These are phyloP conservation scores for Crithidia mellificae DNA, from an alignment of 208 protist genomes.

Conservation along the genomic window DNA sequence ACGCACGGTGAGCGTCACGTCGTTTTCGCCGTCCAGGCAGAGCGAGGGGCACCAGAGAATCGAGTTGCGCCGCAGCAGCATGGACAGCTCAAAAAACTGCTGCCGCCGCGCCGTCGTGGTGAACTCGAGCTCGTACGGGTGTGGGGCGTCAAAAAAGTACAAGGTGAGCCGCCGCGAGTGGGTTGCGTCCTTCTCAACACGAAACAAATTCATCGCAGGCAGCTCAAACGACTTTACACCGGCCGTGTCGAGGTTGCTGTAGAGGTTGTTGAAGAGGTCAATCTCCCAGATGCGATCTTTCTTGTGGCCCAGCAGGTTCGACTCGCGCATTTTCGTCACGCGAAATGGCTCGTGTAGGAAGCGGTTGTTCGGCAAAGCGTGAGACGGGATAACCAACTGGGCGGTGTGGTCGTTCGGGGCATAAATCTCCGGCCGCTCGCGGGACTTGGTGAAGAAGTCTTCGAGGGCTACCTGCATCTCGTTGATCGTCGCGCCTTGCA, in stretches of 20 bases:
- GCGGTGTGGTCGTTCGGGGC: constrained; percentile 32
- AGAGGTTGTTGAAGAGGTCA: constrained; percentile 56
- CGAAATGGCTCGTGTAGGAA: constrained; percentile 68
- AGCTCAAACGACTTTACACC: constrained; percentile 59
- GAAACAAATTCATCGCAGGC: constrained; percentile 52
- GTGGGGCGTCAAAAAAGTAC: constrained; percentile 71
- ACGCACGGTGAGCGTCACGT: constrained; percentile 57
- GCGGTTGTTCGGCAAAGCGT: constrained; percentile 69
- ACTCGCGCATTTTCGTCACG: constrained; percentile 54
- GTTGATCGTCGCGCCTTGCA: constrained; percentile 18
- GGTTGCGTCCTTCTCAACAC: constrained; percentile 56
- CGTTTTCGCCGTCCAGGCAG: constrained; percentile 57
- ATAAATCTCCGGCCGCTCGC: constrained; percentile 46
- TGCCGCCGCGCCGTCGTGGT: constrained; percentile 47
- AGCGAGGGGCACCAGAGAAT: constrained; percentile 80
- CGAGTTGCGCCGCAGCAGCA: constrained; percentile 59
- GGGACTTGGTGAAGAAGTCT: constrained; percentile 30
- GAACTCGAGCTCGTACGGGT: constrained; percentile 78
- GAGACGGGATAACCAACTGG: constrained; percentile 57
- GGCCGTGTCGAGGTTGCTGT: constrained; percentile 55
- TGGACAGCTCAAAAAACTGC: constrained; percentile 75
- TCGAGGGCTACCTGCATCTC: constrained; percentile 20
- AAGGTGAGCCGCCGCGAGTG: constrained; percentile 54
- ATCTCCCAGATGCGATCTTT: constrained; percentile 77
- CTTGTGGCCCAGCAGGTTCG: constrained; percentile 21